A percentile compares a stretch with the other conserved stretches of the same genome.
Conservation (phyloP, 768 basidiomycete species). For the Cystoderma amianthinum region DNA sequence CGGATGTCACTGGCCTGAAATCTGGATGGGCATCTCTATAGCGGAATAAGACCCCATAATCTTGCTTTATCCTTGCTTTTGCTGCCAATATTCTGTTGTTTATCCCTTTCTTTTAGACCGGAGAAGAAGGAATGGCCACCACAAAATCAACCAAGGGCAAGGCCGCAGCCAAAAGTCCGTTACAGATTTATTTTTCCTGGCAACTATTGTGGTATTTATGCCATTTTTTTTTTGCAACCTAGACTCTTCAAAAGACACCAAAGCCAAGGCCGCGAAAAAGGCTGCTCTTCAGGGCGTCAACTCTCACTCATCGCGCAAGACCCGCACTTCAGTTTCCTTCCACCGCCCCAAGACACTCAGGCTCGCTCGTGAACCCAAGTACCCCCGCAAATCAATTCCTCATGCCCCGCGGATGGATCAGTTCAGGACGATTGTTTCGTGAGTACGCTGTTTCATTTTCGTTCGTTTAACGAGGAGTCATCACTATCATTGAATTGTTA, state of each 20-base stretch:
- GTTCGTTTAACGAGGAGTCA: too few species aligned
- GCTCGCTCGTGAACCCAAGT: constrained; percentile 78
- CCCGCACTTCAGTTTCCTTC: constrained; percentile 84
- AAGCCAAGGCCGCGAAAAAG: constrained; percentile 95
- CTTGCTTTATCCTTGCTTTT: too few species aligned
- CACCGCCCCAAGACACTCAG: constrained; percentile 92
- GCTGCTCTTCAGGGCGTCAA: constrained; percentile 87
- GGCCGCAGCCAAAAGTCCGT: constrained; percentile 41
- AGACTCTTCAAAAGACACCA: constrained; percentile 38
- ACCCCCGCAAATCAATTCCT: constrained; percentile 91
- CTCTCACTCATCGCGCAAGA: constrained; percentile 72
- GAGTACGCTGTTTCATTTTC: too few species aligned
- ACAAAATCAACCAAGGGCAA: constrained; percentile 66
- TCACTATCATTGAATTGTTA: too few species aligned
- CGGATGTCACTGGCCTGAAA: not conserved
- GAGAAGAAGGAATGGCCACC: constrained; percentile 49
- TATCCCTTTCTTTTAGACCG: constrained; percentile 9
- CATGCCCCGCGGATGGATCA: constrained; percentile 96
- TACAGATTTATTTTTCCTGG: not conserved
- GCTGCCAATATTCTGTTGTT: constrained; percentile 1
- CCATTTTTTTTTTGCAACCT: too few species aligned
- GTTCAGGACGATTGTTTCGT: constrained; percentile 90
- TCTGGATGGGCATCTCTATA: too few species aligned
- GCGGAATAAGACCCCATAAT: too few species aligned
- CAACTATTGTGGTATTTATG: constrained; percentile 1